Evolutionary conservation across 306 rosid genomes (phyloP).

Genomic region (Mimosa pudica): DNA sequence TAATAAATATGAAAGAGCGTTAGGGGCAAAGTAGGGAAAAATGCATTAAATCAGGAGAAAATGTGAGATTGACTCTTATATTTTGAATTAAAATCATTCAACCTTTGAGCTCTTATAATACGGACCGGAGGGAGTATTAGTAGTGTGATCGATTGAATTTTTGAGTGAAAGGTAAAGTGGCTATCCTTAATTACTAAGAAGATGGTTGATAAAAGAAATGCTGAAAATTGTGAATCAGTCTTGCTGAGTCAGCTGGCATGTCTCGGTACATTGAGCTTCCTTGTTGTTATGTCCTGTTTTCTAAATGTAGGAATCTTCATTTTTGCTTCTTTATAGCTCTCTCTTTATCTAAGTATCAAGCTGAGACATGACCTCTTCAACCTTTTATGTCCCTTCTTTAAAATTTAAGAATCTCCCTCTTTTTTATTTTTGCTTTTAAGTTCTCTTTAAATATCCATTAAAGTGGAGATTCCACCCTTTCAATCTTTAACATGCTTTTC

Average conservation of each 20-base stretch:
- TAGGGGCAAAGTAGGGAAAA: too few species aligned
- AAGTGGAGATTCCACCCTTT: constrained; percentile 53
- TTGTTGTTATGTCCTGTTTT: constrained; percentile 37
- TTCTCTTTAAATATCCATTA: constrained; percentile 40
- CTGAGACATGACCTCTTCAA: constrained; percentile 36
- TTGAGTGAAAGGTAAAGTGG: constrained; percentile 40
- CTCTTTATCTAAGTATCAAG: constrained; percentile 35
- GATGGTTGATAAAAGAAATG: constrained; percentile 40
- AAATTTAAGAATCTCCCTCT: constrained; percentile 51
- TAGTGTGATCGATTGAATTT: constrained; percentile 37
- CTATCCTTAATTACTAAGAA: constrained; percentile 33
- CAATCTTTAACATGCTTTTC: constrained; percentile 26
- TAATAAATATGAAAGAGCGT: too few species aligned
- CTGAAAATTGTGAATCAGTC: constrained; percentile 43
- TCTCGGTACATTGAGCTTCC: constrained; percentile 47
- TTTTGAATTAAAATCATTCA: too few species aligned
- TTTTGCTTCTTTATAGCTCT: constrained; percentile 28
- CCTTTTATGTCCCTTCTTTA: constrained; percentile 34
- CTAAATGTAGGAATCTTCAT: constrained; percentile 40
- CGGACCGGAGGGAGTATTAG: too few species aligned
- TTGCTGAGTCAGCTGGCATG: constrained; percentile 46
- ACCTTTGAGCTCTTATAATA: too few species aligned
- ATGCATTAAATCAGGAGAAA: too few species aligned
- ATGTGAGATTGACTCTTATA: too few species aligned
- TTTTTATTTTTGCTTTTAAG: constrained; percentile 21